These are phyloP conservation scores for Candida sanyaensis DNA, from an alignment of 1,139 yeast genomes.

Conservation along the genomic window DNA sequence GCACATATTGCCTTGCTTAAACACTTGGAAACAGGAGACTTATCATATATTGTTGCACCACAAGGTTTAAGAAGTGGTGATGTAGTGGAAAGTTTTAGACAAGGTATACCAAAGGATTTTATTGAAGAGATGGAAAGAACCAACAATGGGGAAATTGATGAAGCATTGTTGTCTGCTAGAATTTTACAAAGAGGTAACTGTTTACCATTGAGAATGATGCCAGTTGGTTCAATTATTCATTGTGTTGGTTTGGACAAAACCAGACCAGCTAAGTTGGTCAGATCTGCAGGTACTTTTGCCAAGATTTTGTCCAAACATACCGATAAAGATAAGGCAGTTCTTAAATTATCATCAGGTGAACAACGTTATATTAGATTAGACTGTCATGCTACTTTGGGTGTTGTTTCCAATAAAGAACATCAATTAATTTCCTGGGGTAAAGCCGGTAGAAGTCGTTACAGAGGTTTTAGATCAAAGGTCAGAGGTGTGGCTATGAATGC, in stretches of 20 bases:
- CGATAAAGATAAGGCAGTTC: constrained; percentile 69
- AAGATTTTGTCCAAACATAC: constrained; percentile 81
- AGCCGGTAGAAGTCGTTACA: constrained; percentile 93
- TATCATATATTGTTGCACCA: constrained; percentile 84
- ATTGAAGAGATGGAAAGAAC: constrained; percentile 63
- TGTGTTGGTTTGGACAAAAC: constrained; percentile 73
- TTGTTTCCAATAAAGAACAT: constrained; percentile 93
- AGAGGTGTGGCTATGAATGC: constrained; percentile 99
- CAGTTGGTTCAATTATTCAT: constrained; percentile 89
- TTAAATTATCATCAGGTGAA: constrained; percentile 88
- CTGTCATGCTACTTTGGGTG: constrained; percentile 93
- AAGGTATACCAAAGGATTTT: constrained; percentile 81
- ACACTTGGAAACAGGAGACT: constrained; percentile 59
- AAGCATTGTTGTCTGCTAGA: constrained; percentile 84
- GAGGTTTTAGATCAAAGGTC: constrained; percentile 92
- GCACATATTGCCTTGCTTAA: constrained; percentile 89
- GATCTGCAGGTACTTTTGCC: constrained; percentile 95
- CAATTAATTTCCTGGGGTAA: constrained; percentile 90
- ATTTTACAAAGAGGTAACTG: constrained; percentile 95
- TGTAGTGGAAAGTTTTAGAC: constrained; percentile 81
- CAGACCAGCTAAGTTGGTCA: constrained; percentile 91
- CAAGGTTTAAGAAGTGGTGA: constrained; percentile 95
- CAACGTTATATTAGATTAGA: constrained; percentile 84
- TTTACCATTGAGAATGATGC: constrained; percentile 87
- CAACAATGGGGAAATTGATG: constrained; percentile 81